Evolutionary conservation across 2,329 filamentous ascomycete genomes (phyloP), one percentile per base, ranked within the genome.

Genomic region (Fonsecaea erecta): DNA sequence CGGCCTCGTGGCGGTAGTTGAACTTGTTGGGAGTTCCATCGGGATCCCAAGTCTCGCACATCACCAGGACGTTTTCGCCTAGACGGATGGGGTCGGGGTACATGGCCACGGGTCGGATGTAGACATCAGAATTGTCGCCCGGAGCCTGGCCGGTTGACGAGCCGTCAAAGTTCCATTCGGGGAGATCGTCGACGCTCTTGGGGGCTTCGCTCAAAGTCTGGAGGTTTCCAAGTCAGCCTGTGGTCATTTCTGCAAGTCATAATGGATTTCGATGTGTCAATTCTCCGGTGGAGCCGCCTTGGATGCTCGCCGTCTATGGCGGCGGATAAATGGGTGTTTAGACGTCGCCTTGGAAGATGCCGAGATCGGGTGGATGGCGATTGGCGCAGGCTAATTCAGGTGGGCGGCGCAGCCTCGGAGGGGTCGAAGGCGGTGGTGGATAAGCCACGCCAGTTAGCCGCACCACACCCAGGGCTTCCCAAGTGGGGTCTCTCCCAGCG

Each of bases 21-120:
- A 87, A 98, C 82, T 96, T 93, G 89, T 98, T 99, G 81, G 95
- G 95, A 69, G 88, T 92, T 77, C 93, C 93, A 81, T 97, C 93
- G 71, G 91, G 84, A 78, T 94, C 93, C 90, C 92, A 97, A 81
- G 92, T 96, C 85, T 97, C 94, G 77, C 89, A 87, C 75, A 98
- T 90, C 74, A 98, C 94, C 74, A 97, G 88, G 79, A 97, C 90
- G 86, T 97, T 97, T 81, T 93, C 91, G 67, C 88, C 88, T 68
- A 88, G 86, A 73, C 93, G 91, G 89, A 97, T 94, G 67, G 94
- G 94, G 71, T 97, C 93, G 73, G 92, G 90, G 87, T 87, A 97
- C 82, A 93, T 88, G 73, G 93, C 92, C 69, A 91, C 87, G 65
- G 93, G 93, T 77, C 92, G 90, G 73, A 98, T 91, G 87, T 97